Evolutionary conservation across 2,329 filamentous ascomycete species (phyloP), one percentile per base, ranked within the genome.

Genomic region (Fusarium nanum): DNA sequence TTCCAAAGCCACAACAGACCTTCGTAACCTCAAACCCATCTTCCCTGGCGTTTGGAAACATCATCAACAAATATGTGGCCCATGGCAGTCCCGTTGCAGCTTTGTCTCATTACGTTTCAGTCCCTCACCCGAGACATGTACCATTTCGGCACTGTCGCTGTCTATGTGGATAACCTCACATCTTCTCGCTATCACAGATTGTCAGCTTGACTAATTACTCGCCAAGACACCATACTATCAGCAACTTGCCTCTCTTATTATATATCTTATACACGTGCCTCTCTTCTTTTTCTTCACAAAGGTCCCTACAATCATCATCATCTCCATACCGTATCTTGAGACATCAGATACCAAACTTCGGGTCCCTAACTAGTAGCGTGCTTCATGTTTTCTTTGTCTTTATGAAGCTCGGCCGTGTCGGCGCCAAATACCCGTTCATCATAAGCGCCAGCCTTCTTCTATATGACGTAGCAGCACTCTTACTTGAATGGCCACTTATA

Each of bases 91-190:
- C 16, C 22, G 67, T 70, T 66, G 54, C 67, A 70, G 48, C 41
- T 70, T 49, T 63, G 67, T 63, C 62, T 70, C 60, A 34, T 46
- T 48, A 14, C 37, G 67, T 69, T 69, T 69, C 61, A 70, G 41
- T 56, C 32, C 34, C 27, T 56, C 67, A 70, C 42, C 49, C 49
- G 64, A 68, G 45, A 68, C 62, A 53, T 70, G 41, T 56, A n/a
- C 42, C 45, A 70, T 67, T 32, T 67, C 67, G 41, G 54, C 50
- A 52, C 41, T 30, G 48, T 57, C 34, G 45, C 9, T 22, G 16
- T 23, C 49, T 40, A 56, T 34, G 40, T 52, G 49, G 42, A 45
- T 46, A 44, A 30, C 40, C 34, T 40, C 42, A 27, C 23, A 27
- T 41, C n/a, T 9, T 25, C 13, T 56, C 41, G 18, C 46, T 44